A percentile compares a stretch with the other conserved stretches of the same genome.
phyloP scores from a whole-genome alignment of 768 basidiomycete genomes.

The Leccinum rimulosum region DNA sequence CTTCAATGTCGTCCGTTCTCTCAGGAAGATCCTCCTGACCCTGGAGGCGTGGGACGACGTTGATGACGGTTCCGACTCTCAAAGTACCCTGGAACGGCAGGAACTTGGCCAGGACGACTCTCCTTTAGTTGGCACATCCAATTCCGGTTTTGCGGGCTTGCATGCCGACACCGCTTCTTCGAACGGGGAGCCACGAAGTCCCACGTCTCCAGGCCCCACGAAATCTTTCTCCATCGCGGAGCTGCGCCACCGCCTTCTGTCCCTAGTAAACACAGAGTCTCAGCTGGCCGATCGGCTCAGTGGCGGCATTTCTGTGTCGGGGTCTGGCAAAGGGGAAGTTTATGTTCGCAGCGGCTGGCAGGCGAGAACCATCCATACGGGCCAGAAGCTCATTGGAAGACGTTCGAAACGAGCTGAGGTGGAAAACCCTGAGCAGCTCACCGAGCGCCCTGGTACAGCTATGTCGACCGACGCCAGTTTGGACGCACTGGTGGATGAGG shows the following conservation, averaged over 20 bases:
- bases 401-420: slow-evolving; percentile 24
- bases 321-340: slow-evolving; percentile 73
- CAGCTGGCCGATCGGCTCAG: slow-evolving; percentile 70
- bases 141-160: slow-evolving; percentile 10
- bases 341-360: slow-evolving; percentile 85
- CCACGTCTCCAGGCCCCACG: slow-evolving; percentile 16
- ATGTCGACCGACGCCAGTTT: slow-evolving; percentile 35
- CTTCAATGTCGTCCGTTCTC: slow-evolving; percentile 70
- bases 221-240: slow-evolving; percentile 41
- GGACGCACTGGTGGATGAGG: slow-evolving; percentile 59
- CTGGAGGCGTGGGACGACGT: slow-evolving; percentile 62
- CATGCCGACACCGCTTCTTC: slow-evolving; percentile 8
- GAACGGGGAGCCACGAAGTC: slow-evolving; percentile 12
- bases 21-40: slow-evolving; percentile 65
- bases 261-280: slow-evolving; percentile 59
- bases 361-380: slow-evolving; percentile 58
- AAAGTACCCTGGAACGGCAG: slow-evolving; percentile 33
- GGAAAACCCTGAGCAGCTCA: slow-evolving; percentile 27
- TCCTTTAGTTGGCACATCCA: slow-evolving; percentile 14
- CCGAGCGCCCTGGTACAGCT: slow-evolving; percentile 28
- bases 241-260: slow-evolving; percentile 57
- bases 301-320: slow-evolving; percentile 68
- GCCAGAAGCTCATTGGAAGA: slow-evolving; percentile 33
- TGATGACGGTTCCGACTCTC: slow-evolving; percentile 48
- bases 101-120: slow-evolving; percentile 28